A percentile compares a stretch with the other conserved stretches of the same genome.
These are phyloP conservation scores for Cadophora luteo-olivacea DNA, from an alignment of 2,329 filamentous ascomycete species.

Conservation along the genomic window DNA sequence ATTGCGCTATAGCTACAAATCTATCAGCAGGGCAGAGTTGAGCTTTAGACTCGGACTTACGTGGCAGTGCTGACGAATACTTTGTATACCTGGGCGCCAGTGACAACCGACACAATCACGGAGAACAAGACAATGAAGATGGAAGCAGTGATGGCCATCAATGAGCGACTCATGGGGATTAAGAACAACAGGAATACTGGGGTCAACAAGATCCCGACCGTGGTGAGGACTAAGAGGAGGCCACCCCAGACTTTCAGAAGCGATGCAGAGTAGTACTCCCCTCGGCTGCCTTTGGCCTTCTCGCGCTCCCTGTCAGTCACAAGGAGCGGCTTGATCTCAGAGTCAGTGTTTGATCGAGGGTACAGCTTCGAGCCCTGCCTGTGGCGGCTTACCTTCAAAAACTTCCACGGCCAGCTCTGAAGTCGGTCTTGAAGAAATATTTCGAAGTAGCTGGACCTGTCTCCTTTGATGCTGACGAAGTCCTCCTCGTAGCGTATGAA, in stretches of 20 bases:
- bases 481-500: slow-evolving; percentile 23
- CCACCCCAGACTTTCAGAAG: slow-evolving; percentile 8
- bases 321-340: not conserved
- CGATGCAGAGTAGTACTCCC: slow-evolving; percentile 19
- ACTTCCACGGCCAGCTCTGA: not conserved
- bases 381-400: slow-evolving; percentile 5
- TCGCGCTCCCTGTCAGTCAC: slow-evolving; percentile 16
- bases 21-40: not conserved
- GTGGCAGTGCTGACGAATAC: slow-evolving; percentile 28
- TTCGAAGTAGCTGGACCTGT: slow-evolving; percentile 6
- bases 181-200: slow-evolving; percentile 34
- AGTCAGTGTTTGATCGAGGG: not conserved
- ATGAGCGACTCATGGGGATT: slow-evolving; percentile 23
- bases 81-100: slow-evolving; percentile 26
- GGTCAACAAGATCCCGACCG: slow-evolving; percentile 28
- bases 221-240: slow-evolving; percentile 18
- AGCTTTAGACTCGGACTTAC: slow-evolving; percentile 19
- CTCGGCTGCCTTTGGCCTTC: slow-evolving; percentile 22
- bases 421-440: slow-evolving; percentile 17
- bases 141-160: slow-evolving; percentile 27
- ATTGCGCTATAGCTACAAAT: slow-evolving; percentile 19
- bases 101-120: slow-evolving; percentile 22
- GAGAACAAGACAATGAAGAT: slow-evolving; percentile 27
- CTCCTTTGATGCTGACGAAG: slow-evolving; percentile 20
- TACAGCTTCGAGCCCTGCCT: not conserved